Conservation (phyloP, 768 basidiomycete genomes). For the Candolleomyces aberdarensis region DNA sequence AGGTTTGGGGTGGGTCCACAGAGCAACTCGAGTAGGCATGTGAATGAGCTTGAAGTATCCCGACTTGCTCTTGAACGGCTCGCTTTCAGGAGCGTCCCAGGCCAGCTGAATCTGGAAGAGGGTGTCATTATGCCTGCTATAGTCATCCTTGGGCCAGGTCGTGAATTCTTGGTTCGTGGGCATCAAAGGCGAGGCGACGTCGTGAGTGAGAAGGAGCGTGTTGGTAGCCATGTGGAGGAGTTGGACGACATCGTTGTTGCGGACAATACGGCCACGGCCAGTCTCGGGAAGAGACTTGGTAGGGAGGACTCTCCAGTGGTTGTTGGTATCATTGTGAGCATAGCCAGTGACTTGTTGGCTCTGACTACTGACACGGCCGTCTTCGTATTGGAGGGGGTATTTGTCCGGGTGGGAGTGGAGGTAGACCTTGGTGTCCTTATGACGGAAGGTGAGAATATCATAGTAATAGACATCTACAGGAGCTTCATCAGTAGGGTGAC, state of each 20-base stretch:
- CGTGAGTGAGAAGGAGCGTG: slow-evolving; percentile 85
- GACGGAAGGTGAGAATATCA: slow-evolving; percentile 82
- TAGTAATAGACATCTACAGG: slow-evolving; percentile 87
- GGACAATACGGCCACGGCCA: slow-evolving; percentile 89
- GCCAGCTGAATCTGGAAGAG: slow-evolving; percentile 76
- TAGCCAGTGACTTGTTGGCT: slow-evolving; percentile 98
- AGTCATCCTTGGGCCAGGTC: slow-evolving; percentile 80
- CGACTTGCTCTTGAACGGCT: slow-evolving; percentile 91
- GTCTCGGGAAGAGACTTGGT: slow-evolving; percentile 93
- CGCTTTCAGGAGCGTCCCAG: slow-evolving; percentile 65
- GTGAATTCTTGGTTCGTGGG: slow-evolving; percentile 99
- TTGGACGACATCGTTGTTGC: slow-evolving; percentile 85
- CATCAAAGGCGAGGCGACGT: slow-evolving; percentile 96
- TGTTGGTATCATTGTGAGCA: slow-evolving; percentile 91
- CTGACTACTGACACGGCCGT: slow-evolving; percentile 93
- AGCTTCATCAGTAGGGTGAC: slow-evolving; percentile 4
- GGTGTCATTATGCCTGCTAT: slow-evolving; percentile 80
- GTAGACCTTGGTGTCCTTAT: slow-evolving; percentile 91
- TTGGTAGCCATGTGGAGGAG: slow-evolving; percentile 86
- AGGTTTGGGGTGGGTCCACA: slow-evolving; percentile 87
- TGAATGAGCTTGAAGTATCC: slow-evolving; percentile 92
- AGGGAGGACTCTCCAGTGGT: slow-evolving; percentile 92
- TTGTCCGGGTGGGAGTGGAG: slow-evolving; percentile 89
- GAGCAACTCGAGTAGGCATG: slow-evolving; percentile 81
- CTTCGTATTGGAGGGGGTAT: slow-evolving; percentile 93